Conservation (phyloP, 106 monocot species). For the Dendrobium chrysotoxum region DNA sequence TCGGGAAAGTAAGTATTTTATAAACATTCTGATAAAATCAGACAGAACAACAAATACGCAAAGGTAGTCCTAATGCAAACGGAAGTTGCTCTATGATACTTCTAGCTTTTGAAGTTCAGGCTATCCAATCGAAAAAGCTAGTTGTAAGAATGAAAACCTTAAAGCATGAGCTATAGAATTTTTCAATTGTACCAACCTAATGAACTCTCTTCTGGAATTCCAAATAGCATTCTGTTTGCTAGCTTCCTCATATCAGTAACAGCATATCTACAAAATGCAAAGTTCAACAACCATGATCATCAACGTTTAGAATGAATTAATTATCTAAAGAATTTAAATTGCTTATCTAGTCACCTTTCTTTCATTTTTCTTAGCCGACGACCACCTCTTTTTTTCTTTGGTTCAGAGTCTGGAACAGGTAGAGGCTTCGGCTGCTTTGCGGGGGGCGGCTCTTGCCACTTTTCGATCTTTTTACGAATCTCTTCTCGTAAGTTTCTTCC, state of each 20-base stretch:
- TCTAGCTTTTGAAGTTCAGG: neutral
- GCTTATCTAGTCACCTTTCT: conserved; percentile 53
- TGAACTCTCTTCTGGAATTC: conserved; percentile 88
- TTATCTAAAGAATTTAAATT: neutral
- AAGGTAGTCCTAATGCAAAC: neutral
- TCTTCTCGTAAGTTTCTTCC: conserved; percentile 76
- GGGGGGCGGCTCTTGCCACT: conserved; percentile 98
- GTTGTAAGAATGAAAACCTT: conserved; percentile 1
- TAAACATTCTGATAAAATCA: neutral
- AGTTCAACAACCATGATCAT: neutral
- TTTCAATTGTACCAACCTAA: conserved; percentile 12
- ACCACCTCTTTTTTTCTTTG: conserved; percentile 97
- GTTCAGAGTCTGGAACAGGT: conserved; percentile 93
- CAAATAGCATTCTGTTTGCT: conserved; percentile 94
- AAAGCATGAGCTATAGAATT: neutral
- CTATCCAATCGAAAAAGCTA: neutral
- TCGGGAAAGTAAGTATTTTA: neutral
- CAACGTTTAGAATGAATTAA: conserved; percentile 6
- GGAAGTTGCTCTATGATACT: neutral
- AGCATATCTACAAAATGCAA: conserved; percentile 64
- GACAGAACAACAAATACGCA: neutral
- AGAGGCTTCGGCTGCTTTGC: conserved; percentile 96
- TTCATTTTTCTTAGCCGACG: conserved; percentile 77
- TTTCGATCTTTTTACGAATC: conserved; percentile 86
- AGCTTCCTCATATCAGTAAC: conserved; percentile 95